Conservation (phyloP, 345 rosid species). For the Pugionium cornutum region DNA sequence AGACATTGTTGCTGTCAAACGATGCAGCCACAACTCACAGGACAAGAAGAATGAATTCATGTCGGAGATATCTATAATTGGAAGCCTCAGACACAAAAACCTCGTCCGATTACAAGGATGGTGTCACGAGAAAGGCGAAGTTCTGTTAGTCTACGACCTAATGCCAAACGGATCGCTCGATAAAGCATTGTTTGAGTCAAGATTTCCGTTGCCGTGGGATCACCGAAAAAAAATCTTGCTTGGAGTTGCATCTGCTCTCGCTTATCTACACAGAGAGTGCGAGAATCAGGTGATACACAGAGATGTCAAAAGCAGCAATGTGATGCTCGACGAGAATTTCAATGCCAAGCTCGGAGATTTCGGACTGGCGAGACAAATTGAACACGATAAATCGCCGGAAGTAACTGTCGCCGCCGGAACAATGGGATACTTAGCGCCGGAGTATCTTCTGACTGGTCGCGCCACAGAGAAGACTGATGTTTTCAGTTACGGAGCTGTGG, state of each 20-base stretch:
- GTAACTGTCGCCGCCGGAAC: slow-evolving; percentile 62
- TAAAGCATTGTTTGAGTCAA: slow-evolving; percentile 50
- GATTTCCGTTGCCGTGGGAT: slow-evolving; percentile 51
- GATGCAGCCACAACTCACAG: slow-evolving; percentile 79
- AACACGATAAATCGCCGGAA: slow-evolving; percentile 63
- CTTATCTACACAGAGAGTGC: slow-evolving; percentile 58
- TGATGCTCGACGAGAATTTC: slow-evolving; percentile 59
- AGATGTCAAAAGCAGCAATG: slow-evolving; percentile 57
- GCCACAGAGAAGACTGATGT: slow-evolving; percentile 61
- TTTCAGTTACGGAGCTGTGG: slow-evolving; percentile 63
- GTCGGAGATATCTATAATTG: slow-evolving; percentile 87
- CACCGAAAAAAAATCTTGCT: slow-evolving; percentile 52
- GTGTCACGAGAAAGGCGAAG: slow-evolving; percentile 95
- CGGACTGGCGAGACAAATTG: slow-evolving; percentile 56
- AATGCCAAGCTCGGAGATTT: slow-evolving; percentile 65
- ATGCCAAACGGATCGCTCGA: slow-evolving; percentile 85
- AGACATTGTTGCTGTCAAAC: slow-evolving; percentile 80
- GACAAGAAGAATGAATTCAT: slow-evolving; percentile 80
- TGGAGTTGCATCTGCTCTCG: slow-evolving; percentile 61
- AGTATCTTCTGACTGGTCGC: slow-evolving; percentile 54
- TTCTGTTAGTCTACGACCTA: slow-evolving; percentile 81
- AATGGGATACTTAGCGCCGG: slow-evolving; percentile 68
- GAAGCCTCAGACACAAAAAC: slow-evolving; percentile 81
- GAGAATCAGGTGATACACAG: slow-evolving; percentile 66
- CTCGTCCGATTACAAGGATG: slow-evolving; percentile 89